phyloP scores from a whole-genome alignment of 1,284 basidiomycete genomes.

The Lignosus rhinocerotis region DNA sequence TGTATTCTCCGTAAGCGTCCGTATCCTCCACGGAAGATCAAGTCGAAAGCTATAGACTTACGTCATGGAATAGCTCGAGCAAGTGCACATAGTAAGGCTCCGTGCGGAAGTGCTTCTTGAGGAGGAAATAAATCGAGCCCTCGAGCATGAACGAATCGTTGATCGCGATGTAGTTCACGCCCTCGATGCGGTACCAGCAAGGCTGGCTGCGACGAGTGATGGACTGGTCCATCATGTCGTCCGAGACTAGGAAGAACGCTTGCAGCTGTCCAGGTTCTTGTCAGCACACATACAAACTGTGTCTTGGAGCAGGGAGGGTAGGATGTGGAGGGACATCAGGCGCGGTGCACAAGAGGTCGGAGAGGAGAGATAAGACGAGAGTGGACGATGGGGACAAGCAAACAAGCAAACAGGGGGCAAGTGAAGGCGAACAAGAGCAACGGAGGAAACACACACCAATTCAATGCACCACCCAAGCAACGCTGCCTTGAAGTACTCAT shows the following conservation, averaged over 20 bases:
- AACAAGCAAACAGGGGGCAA: not conserved
- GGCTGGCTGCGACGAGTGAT: slow-evolving; percentile 97
- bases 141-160: slow-evolving; percentile 99
- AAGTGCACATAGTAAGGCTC: slow-evolving; percentile 88
- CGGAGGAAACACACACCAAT: slow-evolving; percentile 58
- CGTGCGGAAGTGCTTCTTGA: slow-evolving; percentile 86
- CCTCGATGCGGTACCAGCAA: slow-evolving; percentile 88
- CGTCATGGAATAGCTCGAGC: slow-evolving; percentile 90
- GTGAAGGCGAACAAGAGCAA: too few species aligned
- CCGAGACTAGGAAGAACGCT: slow-evolving; percentile 97
- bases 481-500: slow-evolving; percentile 90
- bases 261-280: slow-evolving; percentile 66
- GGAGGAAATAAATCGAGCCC: slow-evolving; percentile 87
- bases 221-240: slow-evolving; percentile 97
- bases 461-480: slow-evolving; percentile 97
- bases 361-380: not conserved
- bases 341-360: not conserved
- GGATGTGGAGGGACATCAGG: too few species aligned
- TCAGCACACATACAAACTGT: not conserved
- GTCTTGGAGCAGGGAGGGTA: not conserved
- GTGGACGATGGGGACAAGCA: not conserved
- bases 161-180: slow-evolving; percentile 87
- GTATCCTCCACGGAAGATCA: not conserved
- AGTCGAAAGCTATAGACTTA: slow-evolving; percentile 29
- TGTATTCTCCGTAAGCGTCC: not conserved